Conservation (phyloP, 768 basidiomycete species). For the Macrolepiota fuliginosa region DNA sequence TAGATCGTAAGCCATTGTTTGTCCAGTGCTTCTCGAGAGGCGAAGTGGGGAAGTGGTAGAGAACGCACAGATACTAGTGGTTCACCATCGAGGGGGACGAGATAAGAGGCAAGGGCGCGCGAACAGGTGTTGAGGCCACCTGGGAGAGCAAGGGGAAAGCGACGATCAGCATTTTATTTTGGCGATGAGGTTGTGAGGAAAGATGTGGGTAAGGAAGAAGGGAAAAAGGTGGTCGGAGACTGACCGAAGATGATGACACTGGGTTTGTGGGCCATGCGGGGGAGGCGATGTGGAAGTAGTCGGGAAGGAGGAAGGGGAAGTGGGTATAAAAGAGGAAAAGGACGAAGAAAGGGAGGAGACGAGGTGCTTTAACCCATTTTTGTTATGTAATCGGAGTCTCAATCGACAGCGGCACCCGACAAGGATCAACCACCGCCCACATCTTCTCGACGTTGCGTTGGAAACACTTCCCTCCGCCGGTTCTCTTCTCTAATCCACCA, state of each 20-base stretch:
- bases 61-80: constrained; percentile 67
- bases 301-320: background rate
- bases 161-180: background rate
- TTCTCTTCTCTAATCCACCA: constrained; percentile 1
- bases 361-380: constrained; percentile 7
- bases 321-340: background rate
- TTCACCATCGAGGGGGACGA: constrained; percentile 68
- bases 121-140: constrained; percentile 83
- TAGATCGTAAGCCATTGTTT: background rate
- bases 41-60: background rate
- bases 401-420: constrained; percentile 12
- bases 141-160: constrained; percentile 25
- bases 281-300: background rate
- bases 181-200: background rate
- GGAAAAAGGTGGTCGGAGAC: background rate
- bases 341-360: background rate
- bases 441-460: constrained; percentile 8
- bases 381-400: constrained; percentile 12
- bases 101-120: constrained; percentile 61
- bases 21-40: background rate
- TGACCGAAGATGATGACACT: constrained; percentile 11
- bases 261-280: constrained; percentile 8
- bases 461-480: constrained; percentile 5
- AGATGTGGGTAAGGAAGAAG: background rate
- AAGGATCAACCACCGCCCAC: constrained; percentile 14